A percentile compares a stretch with the other conserved stretches of the same genome.
These are phyloP conservation scores for Sarcocystis neurona DNA, from an alignment of 169 alveolate species.

Conservation along the genomic window DNA sequence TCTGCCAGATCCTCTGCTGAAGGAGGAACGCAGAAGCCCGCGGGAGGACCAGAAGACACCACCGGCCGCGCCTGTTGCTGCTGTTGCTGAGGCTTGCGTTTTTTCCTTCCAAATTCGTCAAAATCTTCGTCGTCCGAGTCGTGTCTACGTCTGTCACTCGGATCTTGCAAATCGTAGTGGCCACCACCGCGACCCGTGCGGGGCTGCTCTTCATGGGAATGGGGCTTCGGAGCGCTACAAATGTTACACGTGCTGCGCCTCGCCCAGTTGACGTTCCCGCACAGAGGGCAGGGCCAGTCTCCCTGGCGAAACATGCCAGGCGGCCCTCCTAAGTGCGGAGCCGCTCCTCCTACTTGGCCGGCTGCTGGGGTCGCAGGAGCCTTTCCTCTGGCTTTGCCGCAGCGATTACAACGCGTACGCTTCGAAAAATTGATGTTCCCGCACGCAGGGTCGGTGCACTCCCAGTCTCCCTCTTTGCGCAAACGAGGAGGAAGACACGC, in stretches of 20 bases:
- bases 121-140: slow-evolving; percentile 81
- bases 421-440: slow-evolving; percentile 79
- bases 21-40: neutral
- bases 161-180: slow-evolving; percentile 78
- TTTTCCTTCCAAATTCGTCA: slow-evolving; percentile 80
- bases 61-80: neutral
- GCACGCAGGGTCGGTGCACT: slow-evolving; percentile 67
- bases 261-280: slow-evolving; percentile 87
- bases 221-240: slow-evolving; percentile 73
- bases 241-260: slow-evolving; percentile 80
- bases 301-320: slow-evolving; percentile 69
- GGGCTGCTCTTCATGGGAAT: slow-evolving; percentile 63
- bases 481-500: neutral
- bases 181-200: slow-evolving; percentile 84
- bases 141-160: slow-evolving; percentile 73
- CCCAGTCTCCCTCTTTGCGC: slow-evolving; percentile 65
- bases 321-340: slow-evolving; percentile 49
- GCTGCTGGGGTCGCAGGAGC: no score
- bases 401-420: slow-evolving; percentile 77
- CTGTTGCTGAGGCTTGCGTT: slow-evolving; percentile 13
- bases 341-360: slow-evolving; percentile 20
- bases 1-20: no score
- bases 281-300: slow-evolving; percentile 84
- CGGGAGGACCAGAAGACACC: neutral
- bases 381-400: slow-evolving; percentile 74